Evolutionary conservation across 2,329 filamentous ascomycete genomes (phyloP).

Genomic region (Verticillium longisporum): DNA sequence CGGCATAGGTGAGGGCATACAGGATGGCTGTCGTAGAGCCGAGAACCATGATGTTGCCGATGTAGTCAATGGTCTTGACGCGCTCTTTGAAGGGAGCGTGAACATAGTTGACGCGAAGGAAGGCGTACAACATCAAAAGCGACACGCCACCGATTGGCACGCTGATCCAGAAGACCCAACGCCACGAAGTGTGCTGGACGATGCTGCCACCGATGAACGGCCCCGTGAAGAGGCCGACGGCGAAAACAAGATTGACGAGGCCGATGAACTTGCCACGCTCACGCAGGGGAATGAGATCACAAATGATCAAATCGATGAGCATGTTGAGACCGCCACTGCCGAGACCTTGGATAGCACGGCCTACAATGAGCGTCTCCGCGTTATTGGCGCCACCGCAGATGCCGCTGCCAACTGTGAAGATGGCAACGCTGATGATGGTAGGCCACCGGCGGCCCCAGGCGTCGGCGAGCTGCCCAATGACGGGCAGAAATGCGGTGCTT

Average conservation of each 20-base stretch:
- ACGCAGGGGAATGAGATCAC: slow-evolving; percentile 35
- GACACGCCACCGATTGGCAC: slow-evolving; percentile 11
- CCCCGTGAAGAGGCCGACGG: slow-evolving; percentile 21
- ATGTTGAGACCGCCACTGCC: slow-evolving; percentile 28
- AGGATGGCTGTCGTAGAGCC: slow-evolving; percentile 24
- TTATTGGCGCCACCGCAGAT: slow-evolving; percentile 23
- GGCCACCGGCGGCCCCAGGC: slow-evolving; percentile 33
- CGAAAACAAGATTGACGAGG: slow-evolving; percentile 21
- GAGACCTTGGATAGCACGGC: slow-evolving; percentile 24
- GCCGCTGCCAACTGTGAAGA: slow-evolving; percentile 30
- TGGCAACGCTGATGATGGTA: slow-evolving; percentile 21
- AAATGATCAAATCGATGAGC: slow-evolving; percentile 27
- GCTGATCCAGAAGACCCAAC: slow-evolving; percentile 11
- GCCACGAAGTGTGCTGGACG: slow-evolving; percentile 4
- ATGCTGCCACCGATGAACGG: slow-evolving; percentile 7
- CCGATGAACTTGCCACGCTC: slow-evolving; percentile 33
- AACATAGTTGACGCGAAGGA: slow-evolving; percentile 15
- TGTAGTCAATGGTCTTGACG: slow-evolving; percentile 25
- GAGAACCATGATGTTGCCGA: slow-evolving; percentile 32
- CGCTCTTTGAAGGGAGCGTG: not conserved
- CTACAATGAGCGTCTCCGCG: slow-evolving; percentile 27
- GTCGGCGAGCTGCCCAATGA: slow-evolving; percentile 53
- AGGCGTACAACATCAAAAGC: slow-evolving; percentile 13
- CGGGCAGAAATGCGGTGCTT: slow-evolving; percentile 55
- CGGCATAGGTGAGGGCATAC: slow-evolving; percentile 28